Base-by-base conservation (phyloP, 345 rosid species). In the Syzygium oleosum region DNA sequence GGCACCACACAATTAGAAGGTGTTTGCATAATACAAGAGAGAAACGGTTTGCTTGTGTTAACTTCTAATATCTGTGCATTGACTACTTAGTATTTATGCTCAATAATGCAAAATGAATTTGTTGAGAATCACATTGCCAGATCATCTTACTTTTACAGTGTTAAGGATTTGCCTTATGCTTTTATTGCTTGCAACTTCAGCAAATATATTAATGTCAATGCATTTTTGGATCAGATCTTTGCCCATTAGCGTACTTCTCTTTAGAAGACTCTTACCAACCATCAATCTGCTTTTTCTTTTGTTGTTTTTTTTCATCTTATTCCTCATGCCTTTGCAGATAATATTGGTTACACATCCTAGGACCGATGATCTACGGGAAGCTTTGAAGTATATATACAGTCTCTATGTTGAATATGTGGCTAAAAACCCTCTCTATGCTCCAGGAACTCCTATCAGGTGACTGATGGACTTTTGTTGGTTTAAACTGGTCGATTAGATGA, bases 261-360 rank as follows among this genome's bases (percentile, higher is more conserved):
- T 31, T 31, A 31, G 6, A 31, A 65, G 23, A 4, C 78, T 65
- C 6, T 16, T 31, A 31, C 22, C 10, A 65, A 65, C 1, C 23
- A 16, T 65, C 78, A 31, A 65, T 78, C 53, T 52, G 84, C 58
- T 1, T 51, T 25, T 87, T 55, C 52, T 34, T 14, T 55, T 54
- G 5, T 14, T 52, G n/a, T n/a, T 52, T 68, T 23, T 25, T 78
- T 63, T 53, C 51, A 58, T 49, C 63, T 73, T 65, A 29, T 15
- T 87, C 80, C 85, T 78, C 2, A 22, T 88, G 34, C 23, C 53
- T 65, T 55, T 88, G 90, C 91, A 94, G 99, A 90, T 98, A 85
- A 96, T 98, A 85, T 91, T 98, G 93, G 91, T 98, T n/a, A 95
- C 97, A 63, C 96, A 98, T 93, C 99, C 99, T 65, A 92, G 93